Base-by-base conservation (phyloP, 257 asterid genomes). In the Nicotiana otophora region DNA sequence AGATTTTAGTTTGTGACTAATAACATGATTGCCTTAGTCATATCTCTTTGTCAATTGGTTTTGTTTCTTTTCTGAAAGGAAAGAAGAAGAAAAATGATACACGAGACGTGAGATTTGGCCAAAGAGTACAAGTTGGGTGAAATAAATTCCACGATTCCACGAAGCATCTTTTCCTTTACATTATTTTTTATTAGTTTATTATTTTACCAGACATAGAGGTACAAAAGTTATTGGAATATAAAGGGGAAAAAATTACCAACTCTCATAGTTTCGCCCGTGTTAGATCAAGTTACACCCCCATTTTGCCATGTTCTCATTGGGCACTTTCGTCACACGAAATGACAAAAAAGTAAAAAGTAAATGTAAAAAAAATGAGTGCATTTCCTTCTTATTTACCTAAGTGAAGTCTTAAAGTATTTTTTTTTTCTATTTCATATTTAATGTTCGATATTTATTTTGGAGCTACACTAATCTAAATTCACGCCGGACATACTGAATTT, bases 221-320 rank as follows among this genome's bases (percentile, higher is more conserved):
- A 85, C 90, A 81, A 67, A 84, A 84, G 91, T 81, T 77, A 75
- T 84, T 91, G 96, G 90, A 87, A 83, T 84, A 83, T 81, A 84
- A 85, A 89, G 87, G 83, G 82, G 81, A 55, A 42, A 34, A 78
- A 60, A 79, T 34, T 39, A 57, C 69, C 77, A 34, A 81, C 86
- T 70, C 65, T 84, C 78, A 60, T 70, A 70, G 58, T 34, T 20
- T 39, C 19, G 10, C 60, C 33, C 78, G 80, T 81, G 51, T 67
- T 42, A 65, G 78, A 79, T 60, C 87, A 86, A 87, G 82, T 88
- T 88, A 90, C 88, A 81, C 42, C 83, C 78, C 88, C 82, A 87
- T 84, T 85, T 85, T 82, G 77, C 42, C 68, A 75, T 70, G 10
- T 72, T 72, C 17, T 82, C 61, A 63, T 82, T 84, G 79, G 81